phyloP scores from a whole-genome alignment of 2,329 filamentous ascomycete genomes.

The Dothistroma septosporum region DNA sequence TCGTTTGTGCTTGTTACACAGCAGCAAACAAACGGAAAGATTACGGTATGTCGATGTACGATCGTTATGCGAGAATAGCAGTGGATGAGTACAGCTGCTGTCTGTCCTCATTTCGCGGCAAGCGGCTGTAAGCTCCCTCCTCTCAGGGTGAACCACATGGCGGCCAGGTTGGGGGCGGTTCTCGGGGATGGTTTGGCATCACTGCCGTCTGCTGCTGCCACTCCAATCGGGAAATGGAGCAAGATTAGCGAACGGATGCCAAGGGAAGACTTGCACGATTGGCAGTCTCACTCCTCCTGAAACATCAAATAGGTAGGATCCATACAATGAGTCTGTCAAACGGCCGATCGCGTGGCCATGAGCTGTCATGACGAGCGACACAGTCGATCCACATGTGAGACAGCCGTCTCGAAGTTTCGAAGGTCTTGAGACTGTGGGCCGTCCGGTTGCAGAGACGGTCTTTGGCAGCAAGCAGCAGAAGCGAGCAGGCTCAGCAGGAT shows the following conservation, averaged over 20 bases:
- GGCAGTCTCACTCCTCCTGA: neutral
- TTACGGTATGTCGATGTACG: neutral
- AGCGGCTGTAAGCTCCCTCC: neutral
- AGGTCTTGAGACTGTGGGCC: neutral
- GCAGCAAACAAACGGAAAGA: no score
- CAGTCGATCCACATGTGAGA: neutral
- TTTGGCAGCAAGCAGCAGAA: neutral
- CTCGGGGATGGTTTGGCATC: neutral
- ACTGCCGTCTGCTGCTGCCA: neutral
- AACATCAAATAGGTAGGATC: neutral
- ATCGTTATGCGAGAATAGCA: no score
- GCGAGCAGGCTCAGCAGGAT: neutral
- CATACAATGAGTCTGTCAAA: neutral
- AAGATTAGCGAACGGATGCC: neutral
- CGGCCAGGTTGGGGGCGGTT: neutral
- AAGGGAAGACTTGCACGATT: neutral
- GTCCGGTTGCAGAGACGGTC: neutral
- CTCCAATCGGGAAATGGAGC: neutral
- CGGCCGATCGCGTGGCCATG: neutral
- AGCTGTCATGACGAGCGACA: neutral
- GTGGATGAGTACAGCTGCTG: neutral
- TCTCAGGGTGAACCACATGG: neutral
- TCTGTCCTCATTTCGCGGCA: neutral
- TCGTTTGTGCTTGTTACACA: neutral
- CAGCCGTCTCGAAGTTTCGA: neutral